These are phyloP conservation scores for Prunus kanzakura DNA, from an alignment of 306 rosid genomes.

Conservation along the genomic window DNA sequence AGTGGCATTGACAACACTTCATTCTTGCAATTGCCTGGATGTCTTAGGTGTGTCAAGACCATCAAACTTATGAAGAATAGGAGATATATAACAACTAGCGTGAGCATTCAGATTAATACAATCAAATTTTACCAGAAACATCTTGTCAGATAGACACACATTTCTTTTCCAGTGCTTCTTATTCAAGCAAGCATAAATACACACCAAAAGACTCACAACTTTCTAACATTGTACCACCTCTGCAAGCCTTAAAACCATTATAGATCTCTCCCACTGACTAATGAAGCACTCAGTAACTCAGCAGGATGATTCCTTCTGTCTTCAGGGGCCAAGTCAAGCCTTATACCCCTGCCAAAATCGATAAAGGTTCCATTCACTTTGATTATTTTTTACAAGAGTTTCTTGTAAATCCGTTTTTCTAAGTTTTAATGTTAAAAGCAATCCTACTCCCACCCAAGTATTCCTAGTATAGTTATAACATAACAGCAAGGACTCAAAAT, in stretches of 20 bases:
- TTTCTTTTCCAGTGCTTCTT: not conserved
- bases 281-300: not conserved
- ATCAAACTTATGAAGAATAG: not conserved
- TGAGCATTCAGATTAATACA: not conserved
- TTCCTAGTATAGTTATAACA: not conserved
- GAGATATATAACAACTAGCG: not conserved
- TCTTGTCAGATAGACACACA: not conserved
- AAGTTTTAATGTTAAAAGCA: not conserved
- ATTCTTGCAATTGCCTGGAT: not conserved
- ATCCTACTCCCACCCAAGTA: not conserved
- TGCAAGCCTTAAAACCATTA: slow-evolving; percentile 6
- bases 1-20: not conserved
- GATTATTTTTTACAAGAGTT: not conserved
- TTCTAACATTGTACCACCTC: not conserved
- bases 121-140: not conserved
- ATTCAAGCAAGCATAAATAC: not conserved
- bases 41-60: not conserved
- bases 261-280: not conserved
- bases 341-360: slow-evolving; percentile 33
- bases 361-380: slow-evolving; percentile 18
- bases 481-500: not conserved
- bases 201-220: not conserved
- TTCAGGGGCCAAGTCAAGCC: slow-evolving; percentile 25
- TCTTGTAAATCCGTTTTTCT: not conserved
- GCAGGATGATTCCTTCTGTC: slow-evolving; percentile 6